Conservation (phyloP, 169 alveolate species). For the Cryptosporidium xiaoi region DNA sequence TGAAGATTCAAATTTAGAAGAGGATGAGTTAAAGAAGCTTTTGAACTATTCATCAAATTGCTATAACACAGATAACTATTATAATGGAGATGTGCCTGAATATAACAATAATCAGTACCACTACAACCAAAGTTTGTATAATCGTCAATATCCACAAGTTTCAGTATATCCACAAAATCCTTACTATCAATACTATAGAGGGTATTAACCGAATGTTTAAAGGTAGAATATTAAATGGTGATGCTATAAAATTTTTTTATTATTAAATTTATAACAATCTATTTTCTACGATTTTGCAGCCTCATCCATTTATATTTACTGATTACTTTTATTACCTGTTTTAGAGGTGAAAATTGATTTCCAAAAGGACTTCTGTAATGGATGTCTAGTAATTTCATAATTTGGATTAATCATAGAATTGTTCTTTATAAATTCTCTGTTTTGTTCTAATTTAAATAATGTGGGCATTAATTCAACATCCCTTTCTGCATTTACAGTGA, state of each 20-base stretch:
- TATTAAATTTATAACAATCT: no score
- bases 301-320: no score
- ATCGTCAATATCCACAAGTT: constrained; percentile 22
- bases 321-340: no score
- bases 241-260: no score
- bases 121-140: neutral
- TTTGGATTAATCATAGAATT: constrained; percentile 25
- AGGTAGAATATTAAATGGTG: no score
- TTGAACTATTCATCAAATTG: constrained; percentile 27
- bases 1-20: constrained; percentile 31
- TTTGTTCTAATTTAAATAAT: no score
- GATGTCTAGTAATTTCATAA: constrained; percentile 19
- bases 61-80: neutral
- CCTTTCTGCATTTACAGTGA: neutral
- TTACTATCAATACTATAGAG: constrained; percentile 63
- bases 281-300: no score
- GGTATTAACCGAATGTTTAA: constrained; percentile 13
- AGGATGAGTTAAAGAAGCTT: constrained; percentile 48
- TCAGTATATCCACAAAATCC: constrained; percentile 15
- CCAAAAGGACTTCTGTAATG: constrained; percentile 47
- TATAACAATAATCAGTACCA: constrained; percentile 2
- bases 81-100: neutral
- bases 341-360: constrained; percentile 28
- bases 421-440: neutral
- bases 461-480: no score